Conservation (phyloP, 1,139 yeast genomes). For the Sugiyamaella novakii region DNA sequence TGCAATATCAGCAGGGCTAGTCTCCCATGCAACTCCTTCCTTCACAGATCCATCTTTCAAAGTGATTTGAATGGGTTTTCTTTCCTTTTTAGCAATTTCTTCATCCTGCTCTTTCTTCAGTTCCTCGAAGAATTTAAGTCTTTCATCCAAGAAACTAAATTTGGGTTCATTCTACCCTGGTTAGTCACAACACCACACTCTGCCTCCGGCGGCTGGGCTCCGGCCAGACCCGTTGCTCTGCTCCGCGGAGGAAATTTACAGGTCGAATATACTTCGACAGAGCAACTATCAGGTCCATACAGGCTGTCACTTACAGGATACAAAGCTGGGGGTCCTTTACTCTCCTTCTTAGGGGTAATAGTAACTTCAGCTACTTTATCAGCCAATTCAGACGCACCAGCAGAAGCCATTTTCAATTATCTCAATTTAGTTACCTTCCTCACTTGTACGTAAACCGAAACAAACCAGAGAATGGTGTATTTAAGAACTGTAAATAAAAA, state of each 20-base stretch:
- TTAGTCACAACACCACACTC: slow-evolving; percentile 9
- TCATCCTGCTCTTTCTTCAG: slow-evolving; percentile 79
- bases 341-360: slow-evolving; percentile 42
- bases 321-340: slow-evolving; percentile 23
- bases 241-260: background rate
- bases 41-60: slow-evolving; percentile 83
- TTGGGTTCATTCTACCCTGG: slow-evolving; percentile 55
- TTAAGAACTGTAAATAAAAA: background rate
- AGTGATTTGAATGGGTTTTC: slow-evolving; percentile 71
- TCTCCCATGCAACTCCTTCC: slow-evolving; percentile 84
- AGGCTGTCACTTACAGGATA: slow-evolving; percentile 38
- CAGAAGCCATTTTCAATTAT: slow-evolving; percentile 16
- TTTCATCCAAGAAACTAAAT: slow-evolving; percentile 78
- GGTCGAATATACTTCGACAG: background rate
- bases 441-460: too few species aligned
- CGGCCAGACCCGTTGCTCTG: background rate
- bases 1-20: slow-evolving; percentile 87
- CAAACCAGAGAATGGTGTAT: too few species aligned
- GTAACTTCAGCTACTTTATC: slow-evolving; percentile 59
- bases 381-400: slow-evolving; percentile 47
- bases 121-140: slow-evolving; percentile 77
- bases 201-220: background rate
- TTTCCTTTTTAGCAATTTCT: slow-evolving; percentile 61
- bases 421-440: too few species aligned
- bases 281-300: slow-evolving; percentile 40